Conservation (phyloP, 176 grass and related monocot genomes). For the Triticum aestivum region DNA sequence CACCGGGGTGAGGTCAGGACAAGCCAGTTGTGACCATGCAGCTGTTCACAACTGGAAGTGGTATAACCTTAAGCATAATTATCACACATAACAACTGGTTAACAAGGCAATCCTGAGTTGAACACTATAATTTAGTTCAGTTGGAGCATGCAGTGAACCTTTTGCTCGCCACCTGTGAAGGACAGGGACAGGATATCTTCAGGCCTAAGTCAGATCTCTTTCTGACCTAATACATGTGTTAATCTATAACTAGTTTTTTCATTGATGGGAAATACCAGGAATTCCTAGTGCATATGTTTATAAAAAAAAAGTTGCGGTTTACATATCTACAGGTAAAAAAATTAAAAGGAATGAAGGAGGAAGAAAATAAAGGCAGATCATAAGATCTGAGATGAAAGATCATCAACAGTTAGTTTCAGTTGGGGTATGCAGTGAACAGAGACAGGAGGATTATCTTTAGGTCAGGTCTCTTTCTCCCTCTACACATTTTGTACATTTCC, state of each 20-base stretch:
- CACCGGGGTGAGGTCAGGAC: constrained; percentile 22
- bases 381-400: background rate
- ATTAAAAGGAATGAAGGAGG: too few species aligned
- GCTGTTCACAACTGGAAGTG: constrained; percentile 21
- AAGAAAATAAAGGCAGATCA: background rate
- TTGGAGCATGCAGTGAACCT: background rate
- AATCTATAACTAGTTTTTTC: background rate
- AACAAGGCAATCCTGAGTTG: background rate
- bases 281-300: background rate
- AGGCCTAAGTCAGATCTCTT: background rate
- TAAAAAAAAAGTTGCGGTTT: background rate
- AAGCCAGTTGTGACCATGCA: background rate
- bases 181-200: background rate
- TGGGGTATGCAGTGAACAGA: background rate
- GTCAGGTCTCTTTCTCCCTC: background rate
- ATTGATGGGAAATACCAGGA: background rate
- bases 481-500: background rate
- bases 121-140: background rate
- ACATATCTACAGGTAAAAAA: background rate
- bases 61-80: background rate
- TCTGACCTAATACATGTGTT: background rate
- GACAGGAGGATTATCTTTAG: background rate
- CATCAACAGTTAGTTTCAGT: background rate
- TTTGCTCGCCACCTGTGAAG: background rate
- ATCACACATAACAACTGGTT: background rate